Base-by-base conservation (phyloP, 2,329 filamentous ascomycete species). In the Penicillium sp. region DNA sequence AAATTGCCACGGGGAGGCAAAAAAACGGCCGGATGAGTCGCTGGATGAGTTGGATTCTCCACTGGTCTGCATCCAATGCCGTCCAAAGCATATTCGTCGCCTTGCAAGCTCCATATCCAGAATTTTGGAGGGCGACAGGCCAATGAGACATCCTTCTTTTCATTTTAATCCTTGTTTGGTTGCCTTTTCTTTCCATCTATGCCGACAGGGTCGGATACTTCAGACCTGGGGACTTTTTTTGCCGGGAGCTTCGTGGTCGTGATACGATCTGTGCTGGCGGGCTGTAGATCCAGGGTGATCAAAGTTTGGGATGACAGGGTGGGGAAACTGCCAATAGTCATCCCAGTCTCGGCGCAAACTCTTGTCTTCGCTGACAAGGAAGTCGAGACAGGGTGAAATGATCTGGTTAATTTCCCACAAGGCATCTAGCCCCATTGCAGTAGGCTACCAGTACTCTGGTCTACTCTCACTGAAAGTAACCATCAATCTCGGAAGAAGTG, bases 401-500 rank as follows among this genome's bases (percentile, higher is more conserved):
- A 31, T 49, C 22, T 31, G 31, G 28, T n/a, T n/a, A 29, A 35
- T 50, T 47, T 39, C 22, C 38, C 33, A 32, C 21, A 39, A 38
- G 28, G 34, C 33, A 54, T 42, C 41, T 37, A n/a, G 37, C 37
- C 37, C 38, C 44, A 31, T 43, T 43, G 39, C 15, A 48, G 45
- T 47, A 33, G 37, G 33, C 40, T 53, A 53, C 35, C 52, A 54
- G 42, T 8, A 45, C 41, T 48, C 29, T 26, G 45, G 41, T 56
- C 44, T 34, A 54, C 33, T 24, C 24, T 53, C 43, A 44, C 38
- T 45, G 48, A 43, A 55, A 53, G 50, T 56, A 49, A 47, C 48
- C 53, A 32, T 48, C 26, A 52, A 53, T 58, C 49, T 58, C 53
- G 53, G 53, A 41, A 58, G 49, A 55, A 49, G 49, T 59, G 48